Evolutionary conservation across 306 rosid genomes (phyloP).

Genomic region (Cicer pinnatifidum): DNA sequence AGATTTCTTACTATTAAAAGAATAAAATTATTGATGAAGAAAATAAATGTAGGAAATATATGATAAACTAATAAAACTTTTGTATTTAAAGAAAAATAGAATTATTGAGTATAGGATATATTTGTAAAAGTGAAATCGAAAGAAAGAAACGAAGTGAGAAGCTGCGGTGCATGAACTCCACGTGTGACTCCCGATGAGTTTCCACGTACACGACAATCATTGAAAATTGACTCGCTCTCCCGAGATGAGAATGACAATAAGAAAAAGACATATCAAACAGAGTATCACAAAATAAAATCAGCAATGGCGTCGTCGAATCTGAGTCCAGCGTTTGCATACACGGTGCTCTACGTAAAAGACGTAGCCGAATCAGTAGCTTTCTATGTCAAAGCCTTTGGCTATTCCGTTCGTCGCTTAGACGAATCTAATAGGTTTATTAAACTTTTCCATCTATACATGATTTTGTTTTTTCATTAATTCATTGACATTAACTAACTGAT

Average conservation of each 20-base stretch:
- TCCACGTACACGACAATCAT: constrained; percentile 31
- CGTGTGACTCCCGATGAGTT: constrained; percentile 28
- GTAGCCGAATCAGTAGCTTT: constrained; percentile 68
- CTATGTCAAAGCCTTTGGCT: constrained; percentile 79
- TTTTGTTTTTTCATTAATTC: no score
- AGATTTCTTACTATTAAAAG: no score
- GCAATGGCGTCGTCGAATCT: constrained; percentile 59
- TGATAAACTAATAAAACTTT: no score
- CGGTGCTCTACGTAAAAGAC: constrained; percentile 72
- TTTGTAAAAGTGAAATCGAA: no score
- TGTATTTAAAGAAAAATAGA: no score
- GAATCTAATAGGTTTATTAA: constrained; percentile 60
- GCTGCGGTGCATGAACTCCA: constrained; percentile 35
- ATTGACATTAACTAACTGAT: background rate
- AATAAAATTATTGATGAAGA: no score
- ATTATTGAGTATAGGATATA: no score
- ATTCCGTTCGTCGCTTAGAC: constrained; percentile 74
- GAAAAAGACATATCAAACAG: background rate
- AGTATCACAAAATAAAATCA: background rate
- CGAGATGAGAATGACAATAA: background rate
- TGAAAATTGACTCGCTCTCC: background rate
- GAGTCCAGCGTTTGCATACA: constrained; percentile 63
- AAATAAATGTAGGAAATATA: no score
- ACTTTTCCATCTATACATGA: no score
- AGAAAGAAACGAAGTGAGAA: no score